A percentile compares a stretch with the other conserved stretches of the same genome.
phyloP scores from a whole-genome alignment of 1,139 yeast genomes.

The Yamadazyma jaroonii region DNA sequence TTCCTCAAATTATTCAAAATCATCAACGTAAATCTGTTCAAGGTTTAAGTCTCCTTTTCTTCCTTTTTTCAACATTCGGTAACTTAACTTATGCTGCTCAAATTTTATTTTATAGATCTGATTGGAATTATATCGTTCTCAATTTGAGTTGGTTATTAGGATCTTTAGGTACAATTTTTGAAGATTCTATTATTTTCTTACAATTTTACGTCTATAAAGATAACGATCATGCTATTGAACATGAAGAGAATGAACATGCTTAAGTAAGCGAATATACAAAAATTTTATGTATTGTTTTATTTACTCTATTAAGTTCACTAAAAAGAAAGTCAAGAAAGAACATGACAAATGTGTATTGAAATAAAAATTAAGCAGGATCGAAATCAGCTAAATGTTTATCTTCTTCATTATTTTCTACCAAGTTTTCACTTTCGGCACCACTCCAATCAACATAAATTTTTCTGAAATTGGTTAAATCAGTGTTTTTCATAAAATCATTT shows the following conservation, averaged over 20 bases:
- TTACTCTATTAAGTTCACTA: neutral
- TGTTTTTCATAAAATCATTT: slow-evolving; percentile 64
- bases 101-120: slow-evolving; percentile 64
- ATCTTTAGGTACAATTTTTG: slow-evolving; percentile 68
- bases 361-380: slow-evolving; percentile 27
- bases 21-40: slow-evolving; percentile 65
- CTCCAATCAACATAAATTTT: slow-evolving; percentile 65
- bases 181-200: slow-evolving; percentile 59
- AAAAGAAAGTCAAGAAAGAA: too few species aligned
- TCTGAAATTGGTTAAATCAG: slow-evolving; percentile 55
- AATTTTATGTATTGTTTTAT: neutral
- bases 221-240: slow-evolving; percentile 9
- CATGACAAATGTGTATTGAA: too few species aligned
- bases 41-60: slow-evolving; percentile 73
- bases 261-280: neutral
- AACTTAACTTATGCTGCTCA: slow-evolving; percentile 77
- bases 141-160: slow-evolving; percentile 77
- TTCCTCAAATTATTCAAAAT: slow-evolving; percentile 78
- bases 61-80: slow-evolving; percentile 72
- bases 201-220: slow-evolving; percentile 63
- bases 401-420: slow-evolving; percentile 18
- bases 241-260: neutral
- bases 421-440: slow-evolving; percentile 51
- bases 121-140: slow-evolving; percentile 54
- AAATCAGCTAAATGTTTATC: slow-evolving; percentile 43